Evolutionary conservation across 192 early-diverging fungal genomes (phyloP), one percentile per base, ranked within the genome.

Genomic region (Chytriomyces hyalinus): DNA sequence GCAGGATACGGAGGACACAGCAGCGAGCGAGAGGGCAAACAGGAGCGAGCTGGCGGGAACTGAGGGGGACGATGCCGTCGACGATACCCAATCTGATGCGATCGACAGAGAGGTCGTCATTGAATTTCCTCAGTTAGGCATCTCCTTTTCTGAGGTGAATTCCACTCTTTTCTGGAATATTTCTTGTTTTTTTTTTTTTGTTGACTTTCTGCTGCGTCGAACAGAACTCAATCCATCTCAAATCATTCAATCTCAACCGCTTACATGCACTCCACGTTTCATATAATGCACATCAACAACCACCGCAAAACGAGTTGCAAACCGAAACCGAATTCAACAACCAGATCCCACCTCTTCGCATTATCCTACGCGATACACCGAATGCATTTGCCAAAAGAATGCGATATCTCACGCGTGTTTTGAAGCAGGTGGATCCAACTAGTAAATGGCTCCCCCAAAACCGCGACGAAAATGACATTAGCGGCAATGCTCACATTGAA

Each of bases 91-190:
- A 5, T 20, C 10, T 24, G 62, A 26, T 64, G 26, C 10, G 62
- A 26, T 22, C n/a, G 68, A 70, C 22, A 11, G 15, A 28, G 68
- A 70, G 26, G 26, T 70, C 7, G 49, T 70, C 8, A n/a, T 70
- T 8, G 68, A 49, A 15, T 70, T 70, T 57, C 68, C 68, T 3
- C 26, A 70, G 5, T 45, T 70, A 13, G 68, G 68, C 6, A 13
- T 70, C 49, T 70, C 68, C 10, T 70, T 70, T 70, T 70, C 68
- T 43, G 68, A 70, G 68, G 68, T 70, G 26, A 70, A 46, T 22
- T 11, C 65, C 0, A 10, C 24, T 6, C 46, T 7, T 50, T 20
- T 28, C 53, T n/a, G 53, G 20, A 57, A 57, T 20, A 57, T 57
- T 57, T 57, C 36, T 36, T 36, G 36, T 64, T 5, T 20, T 24